These are phyloP conservation scores for Hexamita inflata DNA, from an alignment of 208 protist species.

Conservation along the genomic window DNA sequence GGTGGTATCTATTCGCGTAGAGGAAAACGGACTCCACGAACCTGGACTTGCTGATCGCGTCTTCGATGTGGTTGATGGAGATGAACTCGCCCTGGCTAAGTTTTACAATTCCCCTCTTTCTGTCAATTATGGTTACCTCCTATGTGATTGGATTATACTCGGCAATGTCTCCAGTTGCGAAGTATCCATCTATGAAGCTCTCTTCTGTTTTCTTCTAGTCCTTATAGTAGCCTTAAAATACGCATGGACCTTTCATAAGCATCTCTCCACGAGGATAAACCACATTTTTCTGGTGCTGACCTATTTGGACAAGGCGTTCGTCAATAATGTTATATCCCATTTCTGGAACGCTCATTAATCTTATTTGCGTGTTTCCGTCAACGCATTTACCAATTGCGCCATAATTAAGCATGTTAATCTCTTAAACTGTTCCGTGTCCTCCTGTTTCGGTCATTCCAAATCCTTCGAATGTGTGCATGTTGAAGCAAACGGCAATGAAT, in stretches of 20 bases:
- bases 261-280: slow-evolving; percentile 33
- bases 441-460: slow-evolving; percentile 34
- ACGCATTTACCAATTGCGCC: slow-evolving; percentile 1
- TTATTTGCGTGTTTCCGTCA: not conserved
- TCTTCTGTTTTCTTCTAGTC: slow-evolving; percentile 20
- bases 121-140: slow-evolving; percentile 22
- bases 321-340: not conserved
- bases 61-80: slow-evolving; percentile 14
- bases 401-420: not conserved
- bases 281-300: no score
- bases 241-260: slow-evolving; percentile 28
- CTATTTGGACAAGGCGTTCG: no score
- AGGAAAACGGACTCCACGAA: not conserved
- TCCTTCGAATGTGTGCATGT: slow-evolving; percentile 16
- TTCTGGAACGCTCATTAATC: not conserved
- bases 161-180: slow-evolving; percentile 16
- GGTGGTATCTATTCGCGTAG: slow-evolving; percentile 21
- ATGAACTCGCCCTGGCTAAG: slow-evolving; percentile 38
- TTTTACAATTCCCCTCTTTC: slow-evolving; percentile 38
- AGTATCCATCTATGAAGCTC: not conserved
- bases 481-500: slow-evolving; percentile 7
- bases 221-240: slow-evolving; percentile 42
- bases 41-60: slow-evolving; percentile 2
- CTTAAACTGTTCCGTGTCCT: not conserved
- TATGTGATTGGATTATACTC: not conserved